Evolutionary conservation across 371 early-diverging fungal species (phyloP).

Genomic region (Mucor saturninus): DNA sequence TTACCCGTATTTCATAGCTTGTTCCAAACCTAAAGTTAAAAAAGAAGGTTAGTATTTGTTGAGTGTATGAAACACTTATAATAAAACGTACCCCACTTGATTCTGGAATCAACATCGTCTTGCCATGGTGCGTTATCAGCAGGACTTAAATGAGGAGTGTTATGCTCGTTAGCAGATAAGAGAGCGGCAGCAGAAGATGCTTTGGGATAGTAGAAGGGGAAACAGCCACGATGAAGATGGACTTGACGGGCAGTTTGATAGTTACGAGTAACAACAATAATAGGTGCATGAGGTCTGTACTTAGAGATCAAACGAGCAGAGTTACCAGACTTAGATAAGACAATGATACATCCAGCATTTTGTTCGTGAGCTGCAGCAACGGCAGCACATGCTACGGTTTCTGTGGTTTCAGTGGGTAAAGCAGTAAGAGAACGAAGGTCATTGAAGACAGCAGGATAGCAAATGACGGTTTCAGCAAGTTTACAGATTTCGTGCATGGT

Average conservation of each 20-base stretch:
- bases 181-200: constrained; percentile 44
- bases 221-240: constrained; percentile 89
- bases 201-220: constrained; percentile 84
- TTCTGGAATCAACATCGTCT: constrained; percentile 82
- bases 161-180: constrained; percentile 22
- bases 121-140: constrained; percentile 74
- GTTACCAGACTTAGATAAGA: constrained; percentile 78
- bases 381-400: constrained; percentile 94
- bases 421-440: constrained; percentile 78
- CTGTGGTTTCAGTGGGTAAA: constrained; percentile 82
- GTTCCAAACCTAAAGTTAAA: constrained; percentile 62
- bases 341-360: constrained; percentile 86
- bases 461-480: constrained; percentile 78
- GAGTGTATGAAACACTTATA: constrained; percentile 16
- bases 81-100: constrained; percentile 70
- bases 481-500: constrained; percentile 82
- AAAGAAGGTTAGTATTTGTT: constrained; percentile 2
- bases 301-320: constrained; percentile 94
- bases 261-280: constrained; percentile 89
- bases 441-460: constrained; percentile 81
- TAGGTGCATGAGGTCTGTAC: constrained; percentile 93
- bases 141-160: constrained; percentile 44
- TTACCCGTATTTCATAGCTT: constrained; percentile 64
- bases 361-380: constrained; percentile 90
- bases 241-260: constrained; percentile 87